A percentile compares a stretch with the other conserved stretches of the same genome.
Conservation (phyloP, 352 stramenopile genomes). For the Phytophthora melonis region DNA sequence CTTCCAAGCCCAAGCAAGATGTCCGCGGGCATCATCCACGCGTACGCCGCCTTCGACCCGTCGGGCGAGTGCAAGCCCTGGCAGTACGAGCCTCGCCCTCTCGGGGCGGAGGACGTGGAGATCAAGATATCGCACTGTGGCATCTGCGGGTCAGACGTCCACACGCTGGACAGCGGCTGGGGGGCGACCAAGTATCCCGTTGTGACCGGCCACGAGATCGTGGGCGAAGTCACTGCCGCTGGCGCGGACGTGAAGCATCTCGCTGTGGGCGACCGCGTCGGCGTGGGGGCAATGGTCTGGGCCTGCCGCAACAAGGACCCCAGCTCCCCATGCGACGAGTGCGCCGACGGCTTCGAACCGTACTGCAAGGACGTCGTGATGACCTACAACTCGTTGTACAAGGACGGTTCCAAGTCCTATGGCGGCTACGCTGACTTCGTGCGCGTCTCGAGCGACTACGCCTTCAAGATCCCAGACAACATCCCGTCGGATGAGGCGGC, state of each 20-base stretch:
- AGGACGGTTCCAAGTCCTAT: slow-evolving; percentile 43
- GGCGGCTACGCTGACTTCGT: slow-evolving; percentile 78
- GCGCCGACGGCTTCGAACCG: slow-evolving; percentile 57
- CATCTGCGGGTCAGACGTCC: slow-evolving; percentile 9
- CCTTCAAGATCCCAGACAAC: slow-evolving; percentile 49
- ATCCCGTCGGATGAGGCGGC: slow-evolving; percentile 20
- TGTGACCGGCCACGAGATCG: slow-evolving; percentile 43
- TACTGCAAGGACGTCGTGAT: slow-evolving; percentile 55
- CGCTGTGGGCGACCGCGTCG: slow-evolving; percentile 68
- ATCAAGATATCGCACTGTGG: slow-evolving; percentile 22
- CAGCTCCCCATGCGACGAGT: slow-evolving; percentile 60
- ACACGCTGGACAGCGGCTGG: slow-evolving; percentile 46
- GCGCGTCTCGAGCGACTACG: slow-evolving; percentile 61
- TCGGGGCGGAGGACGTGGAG: slow-evolving; percentile 4
- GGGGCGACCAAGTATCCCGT: slow-evolving; percentile 41
- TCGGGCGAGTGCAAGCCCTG: slow-evolving; percentile 32
- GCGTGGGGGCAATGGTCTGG: slow-evolving; percentile 81
- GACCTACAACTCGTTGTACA: slow-evolving; percentile 57
- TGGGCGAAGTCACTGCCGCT: slow-evolving; percentile 38
- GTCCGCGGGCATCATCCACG: slow-evolving; percentile 1
- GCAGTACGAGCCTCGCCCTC: slow-evolving; percentile 43
- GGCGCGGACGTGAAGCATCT: slow-evolving; percentile 36
- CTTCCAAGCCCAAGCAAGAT: slow-evolving; percentile 19
- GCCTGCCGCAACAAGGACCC: slow-evolving; percentile 64
- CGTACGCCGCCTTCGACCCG: slow-evolving; percentile 11